A percentile compares a stretch with the other conserved stretches of the same genome.
These are phyloP conservation scores for Globisporangium heterothallicum DNA, from an alignment of 352 stramenopile species.

Conservation along the genomic window DNA sequence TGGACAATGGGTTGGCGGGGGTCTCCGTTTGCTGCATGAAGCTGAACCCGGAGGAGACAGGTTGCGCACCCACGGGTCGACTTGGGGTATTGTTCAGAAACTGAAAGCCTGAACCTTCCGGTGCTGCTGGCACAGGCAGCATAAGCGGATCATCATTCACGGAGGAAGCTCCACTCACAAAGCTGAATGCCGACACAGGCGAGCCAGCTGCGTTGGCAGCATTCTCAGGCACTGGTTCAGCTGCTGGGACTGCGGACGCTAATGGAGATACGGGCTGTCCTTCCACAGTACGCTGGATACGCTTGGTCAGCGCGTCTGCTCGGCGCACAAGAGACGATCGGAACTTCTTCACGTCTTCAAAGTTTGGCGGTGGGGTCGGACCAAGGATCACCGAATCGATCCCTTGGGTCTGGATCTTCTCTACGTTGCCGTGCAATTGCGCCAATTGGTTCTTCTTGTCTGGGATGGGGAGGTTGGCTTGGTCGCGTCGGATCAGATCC, in stretches of 20 bases:
- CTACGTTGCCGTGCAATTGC: conserved; percentile 65
- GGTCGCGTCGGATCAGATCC: conserved; percentile 43
- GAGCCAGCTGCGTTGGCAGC: conserved; percentile 11
- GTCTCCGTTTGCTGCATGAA: conserved; percentile 26
- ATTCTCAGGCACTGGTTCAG: not conserved
- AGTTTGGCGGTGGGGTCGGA: conserved; percentile 53
- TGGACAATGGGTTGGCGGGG: conserved; percentile 14
- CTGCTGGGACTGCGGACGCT: not conserved
- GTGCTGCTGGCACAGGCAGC: conserved; percentile 9
- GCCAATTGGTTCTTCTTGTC: conserved; percentile 64
- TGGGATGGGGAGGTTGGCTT: conserved; percentile 25
- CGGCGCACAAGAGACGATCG: conserved; percentile 61
- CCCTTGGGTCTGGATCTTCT: conserved; percentile 76
- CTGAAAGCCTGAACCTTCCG: conserved; percentile 29
- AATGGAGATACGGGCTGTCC: too few species aligned
- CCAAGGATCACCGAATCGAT: conserved; percentile 80
- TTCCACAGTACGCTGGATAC: conserved; percentile 51
- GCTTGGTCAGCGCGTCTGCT: conserved; percentile 53
- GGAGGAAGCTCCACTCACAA: conserved; percentile 28
- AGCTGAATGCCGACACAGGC: conserved; percentile 45
- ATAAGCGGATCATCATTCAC: conserved; percentile 16
- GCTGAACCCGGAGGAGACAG: conserved; percentile 27
- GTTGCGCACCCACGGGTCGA: conserved; percentile 10
- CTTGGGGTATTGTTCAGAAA: conserved; percentile 31
- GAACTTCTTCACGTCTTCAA: conserved; percentile 64